Evolutionary conservation across 2,329 filamentous ascomycete species (phyloP).

Genomic region (Sordariomycetes sp.): DNA sequence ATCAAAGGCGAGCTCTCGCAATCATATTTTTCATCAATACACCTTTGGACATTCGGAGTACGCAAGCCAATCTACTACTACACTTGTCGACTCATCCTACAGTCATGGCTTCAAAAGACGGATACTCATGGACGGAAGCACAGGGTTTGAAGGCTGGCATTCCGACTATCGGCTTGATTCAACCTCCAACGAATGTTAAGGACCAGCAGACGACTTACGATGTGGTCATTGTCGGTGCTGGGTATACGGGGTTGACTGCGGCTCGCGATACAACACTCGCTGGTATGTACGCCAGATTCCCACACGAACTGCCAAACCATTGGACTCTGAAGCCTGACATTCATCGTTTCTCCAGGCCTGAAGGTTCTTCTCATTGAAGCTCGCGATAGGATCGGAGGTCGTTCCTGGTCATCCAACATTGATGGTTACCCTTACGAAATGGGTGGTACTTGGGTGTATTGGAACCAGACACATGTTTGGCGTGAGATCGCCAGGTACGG

Average conservation of each 20-base stretch:
- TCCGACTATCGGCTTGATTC: no score
- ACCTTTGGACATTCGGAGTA: no score
- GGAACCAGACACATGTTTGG: not conserved
- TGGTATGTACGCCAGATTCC: not conserved
- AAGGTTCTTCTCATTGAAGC: conserved; percentile 23
- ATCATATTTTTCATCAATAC: no score
- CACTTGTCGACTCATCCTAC: no score
- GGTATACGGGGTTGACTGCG: conserved; percentile 11
- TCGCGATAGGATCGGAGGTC: conserved; percentile 24
- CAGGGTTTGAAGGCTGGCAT: no score
- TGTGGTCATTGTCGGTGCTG: conserved; percentile 10
- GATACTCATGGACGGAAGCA: no score
- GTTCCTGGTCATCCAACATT: conserved; percentile 15
- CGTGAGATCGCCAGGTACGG: not conserved
- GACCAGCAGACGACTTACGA: conserved; percentile 6
- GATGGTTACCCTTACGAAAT: conserved; percentile 27
- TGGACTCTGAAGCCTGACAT: no score
- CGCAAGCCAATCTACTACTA: no score
- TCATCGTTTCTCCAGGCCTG: conserved; percentile 2
- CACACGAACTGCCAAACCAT: not conserved
- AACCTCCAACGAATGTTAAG: not conserved
- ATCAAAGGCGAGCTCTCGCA: no score
- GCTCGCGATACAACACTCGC: conserved; percentile 7
- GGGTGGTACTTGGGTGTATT: conserved; percentile 30
- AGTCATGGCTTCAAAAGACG: no score